phyloP scores from a whole-genome alignment of 2,329 filamentous ascomycete genomes.

The Exserohilum rostratum region DNA sequence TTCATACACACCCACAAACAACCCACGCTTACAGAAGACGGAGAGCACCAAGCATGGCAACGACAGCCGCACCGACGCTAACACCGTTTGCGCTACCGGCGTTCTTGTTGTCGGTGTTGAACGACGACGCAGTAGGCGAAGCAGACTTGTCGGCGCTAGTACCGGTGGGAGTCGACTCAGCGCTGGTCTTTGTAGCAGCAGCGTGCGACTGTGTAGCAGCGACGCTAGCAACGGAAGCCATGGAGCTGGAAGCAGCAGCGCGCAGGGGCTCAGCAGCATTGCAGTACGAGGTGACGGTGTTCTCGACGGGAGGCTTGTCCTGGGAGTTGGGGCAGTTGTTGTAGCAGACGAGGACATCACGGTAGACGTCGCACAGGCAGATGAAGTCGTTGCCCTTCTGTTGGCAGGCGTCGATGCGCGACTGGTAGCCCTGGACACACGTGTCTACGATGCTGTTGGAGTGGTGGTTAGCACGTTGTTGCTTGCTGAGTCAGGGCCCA shows the following conservation, averaged over 20 bases:
- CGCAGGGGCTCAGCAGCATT: conserved; percentile 49
- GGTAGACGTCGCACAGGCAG: conserved; percentile 65
- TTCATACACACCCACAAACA: not conserved
- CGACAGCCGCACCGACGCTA: conserved; percentile 33
- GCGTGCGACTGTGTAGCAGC: conserved; percentile 25
- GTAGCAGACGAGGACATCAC: conserved; percentile 64
- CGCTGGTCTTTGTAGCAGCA: not conserved
- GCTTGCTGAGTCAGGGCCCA: too few relatives aligned
- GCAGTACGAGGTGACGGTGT: conserved; percentile 49
- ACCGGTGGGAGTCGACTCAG: not conserved
- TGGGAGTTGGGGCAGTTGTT: conserved; percentile 65
- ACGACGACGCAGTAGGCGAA: conserved; percentile 11
- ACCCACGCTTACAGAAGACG: conserved; percentile 21
- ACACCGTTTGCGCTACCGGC: conserved; percentile 15
- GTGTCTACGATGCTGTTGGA: conserved; percentile 57
- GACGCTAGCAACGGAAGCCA: conserved; percentile 24
- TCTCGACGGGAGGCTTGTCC: conserved; percentile 40
- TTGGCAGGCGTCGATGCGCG: conserved; percentile 52
- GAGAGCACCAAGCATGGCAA: conserved; percentile 26
- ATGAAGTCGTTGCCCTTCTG: conserved; percentile 55
- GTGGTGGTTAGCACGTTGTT: not conserved
- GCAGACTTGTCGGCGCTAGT: not conserved
- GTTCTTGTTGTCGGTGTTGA: too few relatives aligned
- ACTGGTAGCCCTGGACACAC: conserved; percentile 52
- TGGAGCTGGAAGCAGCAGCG: conserved; percentile 25